Base-by-base conservation (phyloP, 768 basidiomycete genomes). In the Tubosaeta sp. region DNA sequence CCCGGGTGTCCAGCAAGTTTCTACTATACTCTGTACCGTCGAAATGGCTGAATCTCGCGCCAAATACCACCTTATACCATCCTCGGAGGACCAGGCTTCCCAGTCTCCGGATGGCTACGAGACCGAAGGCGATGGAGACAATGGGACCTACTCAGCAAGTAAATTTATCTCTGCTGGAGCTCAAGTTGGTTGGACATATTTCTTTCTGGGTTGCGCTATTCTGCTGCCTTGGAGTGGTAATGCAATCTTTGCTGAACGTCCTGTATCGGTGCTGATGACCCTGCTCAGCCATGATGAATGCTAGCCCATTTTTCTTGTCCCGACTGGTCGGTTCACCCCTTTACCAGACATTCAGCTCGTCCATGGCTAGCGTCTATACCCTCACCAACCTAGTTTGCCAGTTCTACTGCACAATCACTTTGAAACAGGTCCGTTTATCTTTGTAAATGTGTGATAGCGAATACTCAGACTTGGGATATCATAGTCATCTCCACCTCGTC, bases 141-240 rank as follows among this genome's bases (percentile, higher is more conserved):
- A 58, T 18, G 22, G 8, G 16, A 21, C 41, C 38, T 4, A 57
- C 55, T n/a, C 69, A 60, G 48, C 69, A 58, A 24, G 57, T 63
- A 51, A 53, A 65, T 44, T 61, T 47, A 42, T 31, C 19, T 42
- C 42, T 11, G 63, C 73, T 9, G 75, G 81, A 53, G 38, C 69
- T 38, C 73, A 71, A 42, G 76, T 84, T 59, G 67, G 71, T 44
- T 84, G 83, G 82, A 78, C 84, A 35, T 78, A 83, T 57, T 87
- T 90, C 56, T 66, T 87, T 21, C 68, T 94, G 16, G 91, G 93
- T 3, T 85, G 85, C 50, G 86, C 89, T 18, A 79, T 86, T 4
- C 75, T 96, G 8, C 69, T 96, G 14, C 85, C 90, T 25, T 96
- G 93, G 93, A 94, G 93, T 62, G 91, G 93, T 92, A 65, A 63